These are phyloP conservation scores for Daldinia vernicosa DNA, from an alignment of 495 filamentous ascomycete species.

Conservation along the genomic window DNA sequence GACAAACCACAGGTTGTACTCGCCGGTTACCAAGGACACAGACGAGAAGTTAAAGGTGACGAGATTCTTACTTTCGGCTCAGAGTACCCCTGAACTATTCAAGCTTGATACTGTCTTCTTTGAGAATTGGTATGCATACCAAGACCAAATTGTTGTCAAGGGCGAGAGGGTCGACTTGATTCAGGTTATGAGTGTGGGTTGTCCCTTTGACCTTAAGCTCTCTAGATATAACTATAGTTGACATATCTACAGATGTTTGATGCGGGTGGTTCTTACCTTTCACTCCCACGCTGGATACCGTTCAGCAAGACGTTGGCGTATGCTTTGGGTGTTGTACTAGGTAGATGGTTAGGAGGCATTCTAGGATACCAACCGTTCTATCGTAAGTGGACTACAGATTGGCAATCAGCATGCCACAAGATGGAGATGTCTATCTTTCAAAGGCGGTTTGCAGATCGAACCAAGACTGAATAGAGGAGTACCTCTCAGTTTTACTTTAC, in stretches of 20 bases:
- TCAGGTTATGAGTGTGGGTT: slow-evolving; percentile 56
- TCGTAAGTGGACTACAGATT: slow-evolving; percentile 61
- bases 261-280: slow-evolving; percentile 58
- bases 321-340: slow-evolving; percentile 54
- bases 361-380: slow-evolving; percentile 63
- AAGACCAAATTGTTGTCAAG: slow-evolving; percentile 56
- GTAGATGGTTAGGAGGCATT: slow-evolving; percentile 61
- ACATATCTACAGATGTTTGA: slow-evolving; percentile 53
- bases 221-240: background rate
- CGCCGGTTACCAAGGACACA: slow-evolving; percentile 32
- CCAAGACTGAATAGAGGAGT: slow-evolving; percentile 21
- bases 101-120: slow-evolving; percentile 61
- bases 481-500: background rate
- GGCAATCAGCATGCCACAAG: slow-evolving; percentile 56
- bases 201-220: background rate
- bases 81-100: slow-evolving; percentile 46
- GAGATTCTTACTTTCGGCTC: slow-evolving; percentile 47
- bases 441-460: slow-evolving; percentile 44
- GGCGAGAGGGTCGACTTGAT: slow-evolving; percentile 53
- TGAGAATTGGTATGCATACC: slow-evolving; percentile 65
- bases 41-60: slow-evolving; percentile 32
- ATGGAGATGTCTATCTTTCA: slow-evolving; percentile 56
- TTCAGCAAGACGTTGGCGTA: slow-evolving; percentile 50
- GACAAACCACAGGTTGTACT: slow-evolving; percentile 53
- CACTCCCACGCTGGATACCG: slow-evolving; percentile 58